Conservation (phyloP, 2,329 filamentous ascomycete species). For the Trichophyton equinum region DNA sequence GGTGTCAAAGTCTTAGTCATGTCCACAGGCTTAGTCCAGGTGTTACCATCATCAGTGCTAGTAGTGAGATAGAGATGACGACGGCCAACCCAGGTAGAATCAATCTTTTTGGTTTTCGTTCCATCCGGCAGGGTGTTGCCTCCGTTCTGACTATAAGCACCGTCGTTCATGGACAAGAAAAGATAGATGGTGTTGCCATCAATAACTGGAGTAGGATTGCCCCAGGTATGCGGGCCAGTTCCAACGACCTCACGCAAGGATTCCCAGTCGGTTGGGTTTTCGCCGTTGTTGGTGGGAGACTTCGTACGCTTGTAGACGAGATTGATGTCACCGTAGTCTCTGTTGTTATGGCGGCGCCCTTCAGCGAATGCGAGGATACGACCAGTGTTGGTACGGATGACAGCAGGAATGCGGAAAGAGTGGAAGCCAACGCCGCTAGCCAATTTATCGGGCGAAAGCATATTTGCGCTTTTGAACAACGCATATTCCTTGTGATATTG, state of each 20-base stretch:
- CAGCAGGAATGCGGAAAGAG: conserved; percentile 20
- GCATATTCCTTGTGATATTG: conserved; percentile 15
- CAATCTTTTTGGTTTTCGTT: conserved; percentile 14
- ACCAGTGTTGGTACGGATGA: conserved; percentile 17
- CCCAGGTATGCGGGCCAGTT: conserved; percentile 18
- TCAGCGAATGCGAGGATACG: conserved; percentile 21
- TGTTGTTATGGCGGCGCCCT: conserved; percentile 18
- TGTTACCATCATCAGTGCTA: conserved; percentile 18
- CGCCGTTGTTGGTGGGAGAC: conserved; percentile 16
- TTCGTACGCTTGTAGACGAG: conserved; percentile 22
- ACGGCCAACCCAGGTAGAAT: conserved; percentile 16
- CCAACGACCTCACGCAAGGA: conserved; percentile 17
- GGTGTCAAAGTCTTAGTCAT: conserved; percentile 16
- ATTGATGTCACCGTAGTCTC: conserved; percentile 21
- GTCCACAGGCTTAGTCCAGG: conserved; percentile 17
- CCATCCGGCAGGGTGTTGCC: conserved; percentile 15
- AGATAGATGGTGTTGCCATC: conserved; percentile 23
- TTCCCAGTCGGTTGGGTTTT: conserved; percentile 17
- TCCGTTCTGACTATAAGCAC: conserved; percentile 19
- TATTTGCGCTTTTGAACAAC: conserved; percentile 20
- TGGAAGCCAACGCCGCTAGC: conserved; percentile 19
- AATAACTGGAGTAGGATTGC: conserved; percentile 22
- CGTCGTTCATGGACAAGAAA: conserved; percentile 21
- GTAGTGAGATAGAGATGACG: conserved; percentile 17
- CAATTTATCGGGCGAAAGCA: conserved; percentile 18